Conservation (phyloP, 2,329 filamentous ascomycete genomes). For the Diaporthe citri region DNA sequence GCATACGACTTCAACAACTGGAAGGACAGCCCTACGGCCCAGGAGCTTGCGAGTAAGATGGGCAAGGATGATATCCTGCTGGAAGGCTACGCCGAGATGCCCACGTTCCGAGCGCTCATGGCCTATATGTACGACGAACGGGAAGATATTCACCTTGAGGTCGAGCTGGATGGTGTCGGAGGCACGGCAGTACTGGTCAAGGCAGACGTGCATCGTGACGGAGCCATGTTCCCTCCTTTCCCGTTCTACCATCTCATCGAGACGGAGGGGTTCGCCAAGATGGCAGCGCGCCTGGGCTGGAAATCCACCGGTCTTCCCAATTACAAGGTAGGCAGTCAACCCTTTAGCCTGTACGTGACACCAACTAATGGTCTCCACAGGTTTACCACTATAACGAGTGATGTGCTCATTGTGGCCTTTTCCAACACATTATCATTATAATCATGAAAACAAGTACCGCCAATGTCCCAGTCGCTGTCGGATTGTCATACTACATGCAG, state of each 20-base stretch:
- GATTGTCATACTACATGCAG: background rate
- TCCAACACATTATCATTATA: conserved; percentile 13
- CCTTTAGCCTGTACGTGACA: background rate
- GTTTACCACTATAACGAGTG: conserved; percentile 92
- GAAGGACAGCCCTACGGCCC: conserved; percentile 88
- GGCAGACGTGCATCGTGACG: conserved; percentile 95
- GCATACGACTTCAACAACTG: conserved; percentile 98
- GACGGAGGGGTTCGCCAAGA: conserved; percentile 97
- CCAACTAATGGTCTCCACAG: conserved; percentile 56
- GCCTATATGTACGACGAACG: conserved; percentile 77
- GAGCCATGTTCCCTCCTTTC: conserved; percentile 98
- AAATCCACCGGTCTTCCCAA: conserved; percentile 90
- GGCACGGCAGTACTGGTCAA: conserved; percentile 94
- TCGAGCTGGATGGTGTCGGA: conserved; percentile 91
- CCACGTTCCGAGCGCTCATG: conserved; percentile 93
- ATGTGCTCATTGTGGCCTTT: background rate
- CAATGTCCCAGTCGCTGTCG: background rate
- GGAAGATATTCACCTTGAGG: conserved; percentile 70
- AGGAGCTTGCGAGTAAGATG: conserved; percentile 82
- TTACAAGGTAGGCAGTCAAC: conserved; percentile 80
- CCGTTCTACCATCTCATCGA: conserved; percentile 97
- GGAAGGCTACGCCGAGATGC: conserved; percentile 93
- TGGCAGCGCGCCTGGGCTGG: conserved; percentile 92
- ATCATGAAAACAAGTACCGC: conserved; percentile 8
- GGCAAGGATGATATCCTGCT: conserved; percentile 91